These are phyloP conservation scores for Eucalyptus viminalis DNA, from an alignment of 345 rosid species.

Conservation along the genomic window DNA sequence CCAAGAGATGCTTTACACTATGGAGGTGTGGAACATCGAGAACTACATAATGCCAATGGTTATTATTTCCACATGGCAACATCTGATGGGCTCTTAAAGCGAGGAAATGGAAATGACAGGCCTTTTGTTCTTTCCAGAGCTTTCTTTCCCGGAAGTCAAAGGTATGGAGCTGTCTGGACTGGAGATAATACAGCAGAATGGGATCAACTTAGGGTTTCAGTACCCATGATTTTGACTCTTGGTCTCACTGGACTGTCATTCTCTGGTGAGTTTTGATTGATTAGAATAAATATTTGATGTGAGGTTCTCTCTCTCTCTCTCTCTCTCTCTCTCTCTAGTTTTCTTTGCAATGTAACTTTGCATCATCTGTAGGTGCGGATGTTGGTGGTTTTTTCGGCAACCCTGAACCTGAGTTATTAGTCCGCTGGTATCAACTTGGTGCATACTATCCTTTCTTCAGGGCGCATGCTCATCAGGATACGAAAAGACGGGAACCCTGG, in stretches of 20 bases:
- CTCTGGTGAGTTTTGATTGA: slow-evolving; percentile 40
- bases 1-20: slow-evolving; percentile 93
- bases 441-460: slow-evolving; percentile 98
- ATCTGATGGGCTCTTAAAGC: slow-evolving; percentile 85
- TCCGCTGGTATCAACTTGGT: slow-evolving; percentile 99
- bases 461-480: slow-evolving; percentile 97
- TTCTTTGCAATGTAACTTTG: not conserved
- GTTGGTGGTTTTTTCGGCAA: slow-evolving; percentile 97
- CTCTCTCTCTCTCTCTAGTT: not conserved
- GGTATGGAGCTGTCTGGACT: slow-evolving; percentile 96
- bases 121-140: slow-evolving; percentile 99
- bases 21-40: slow-evolving; percentile 83
- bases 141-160: slow-evolving; percentile 91
- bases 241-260: slow-evolving; percentile 84
- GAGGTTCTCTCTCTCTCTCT: not conserved
- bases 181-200: slow-evolving; percentile 96
- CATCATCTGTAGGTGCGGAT: slow-evolving; percentile 63
- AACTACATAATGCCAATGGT: slow-evolving; percentile 91
- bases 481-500: slow-evolving; percentile 98
- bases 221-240: slow-evolving; percentile 90
- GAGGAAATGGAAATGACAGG: slow-evolving; percentile 81
- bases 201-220: slow-evolving; percentile 94
- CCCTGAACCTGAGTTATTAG: slow-evolving; percentile 82
- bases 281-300: not conserved
- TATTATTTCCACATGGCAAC: slow-evolving; percentile 98